Evolutionary conservation across 257 asterid genomes (phyloP), one percentile per base, ranked within the genome.

Genomic region (Solanum chmielewskii): DNA sequence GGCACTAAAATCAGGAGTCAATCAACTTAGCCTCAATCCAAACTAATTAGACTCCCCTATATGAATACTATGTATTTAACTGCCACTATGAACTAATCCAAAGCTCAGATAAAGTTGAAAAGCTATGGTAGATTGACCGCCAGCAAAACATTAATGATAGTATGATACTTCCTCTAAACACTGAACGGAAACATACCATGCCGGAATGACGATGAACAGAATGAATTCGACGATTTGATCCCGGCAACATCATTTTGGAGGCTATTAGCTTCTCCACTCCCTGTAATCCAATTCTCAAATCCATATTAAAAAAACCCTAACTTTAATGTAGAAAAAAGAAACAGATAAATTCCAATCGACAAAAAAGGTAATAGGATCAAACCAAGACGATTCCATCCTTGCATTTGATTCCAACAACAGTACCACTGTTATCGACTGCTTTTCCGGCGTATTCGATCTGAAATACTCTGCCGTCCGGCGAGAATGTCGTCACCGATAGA

Each of bases 361-460:
- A 77, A 11, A 14, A 77, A 77, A 45, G 25, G 39, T 44, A 44
- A 25, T 25, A 78, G 64, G 37, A 78, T 56, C 64, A 44, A 78
- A 95, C 99, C 99, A 96, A 91, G 78, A 96, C 97, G 81, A 96
- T 88, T 62, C 99, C 99, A 85, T 96, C 99, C 73, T 95, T 96
- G 98, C 99, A 96, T 92, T 91, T 92, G 93, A 96, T 95, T 21
- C 96, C 98, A 78, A 96, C 94, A 49, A 95, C 99, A 27, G 99
- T 96, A 56, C 99, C 99, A 86, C 98, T 95, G 88, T 94, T 96
- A 78, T 96, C 99, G n/a, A 96, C 98, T 52, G 99, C 99, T 88
- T 96, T 96, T 85, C 95, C 98, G 29, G 99, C 99, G 92, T 96
- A 96, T 82, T 96, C 99, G 96, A 96, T 94, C 98, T 96, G 99